Conservation (phyloP, 2,329 filamentous ascomycete genomes). For the Cordyceps javanica region DNA sequence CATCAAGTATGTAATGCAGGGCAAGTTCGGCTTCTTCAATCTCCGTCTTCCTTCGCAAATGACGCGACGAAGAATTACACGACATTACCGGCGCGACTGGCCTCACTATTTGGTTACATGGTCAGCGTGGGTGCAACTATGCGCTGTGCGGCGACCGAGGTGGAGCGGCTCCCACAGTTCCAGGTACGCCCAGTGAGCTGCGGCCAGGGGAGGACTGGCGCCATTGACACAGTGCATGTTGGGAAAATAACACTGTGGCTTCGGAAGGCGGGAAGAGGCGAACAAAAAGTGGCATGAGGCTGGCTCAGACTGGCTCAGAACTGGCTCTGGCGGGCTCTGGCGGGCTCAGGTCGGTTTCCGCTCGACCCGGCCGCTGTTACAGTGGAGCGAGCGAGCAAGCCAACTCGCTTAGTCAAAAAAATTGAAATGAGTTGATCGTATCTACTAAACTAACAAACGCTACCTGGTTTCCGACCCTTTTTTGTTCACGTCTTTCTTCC, state of each 20-base stretch:
- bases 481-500: no score
- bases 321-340: no score
- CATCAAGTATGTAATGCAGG: neutral
- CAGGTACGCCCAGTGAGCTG: neutral
- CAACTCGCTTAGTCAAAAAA: slow-evolving; percentile 4
- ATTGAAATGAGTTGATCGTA: slow-evolving; percentile 7
- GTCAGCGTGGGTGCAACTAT: neutral
- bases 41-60: neutral
- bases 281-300: slow-evolving; percentile 11
- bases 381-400: slow-evolving; percentile 1
- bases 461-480: no score
- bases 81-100: slow-evolving; percentile 5
- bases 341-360: neutral
- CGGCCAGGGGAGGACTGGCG: neutral
- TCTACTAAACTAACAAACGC: no score
- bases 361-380: neutral
- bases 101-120: slow-evolving; percentile 4
- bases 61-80: neutral
- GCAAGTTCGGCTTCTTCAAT: neutral
- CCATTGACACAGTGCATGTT: neutral
- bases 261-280: neutral
- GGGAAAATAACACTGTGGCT: neutral
- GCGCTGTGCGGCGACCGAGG: slow-evolving; percentile 3
- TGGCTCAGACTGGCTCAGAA: no score
- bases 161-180: neutral